A percentile compares a stretch with the other conserved stretches of the same genome.
phyloP scores from a whole-genome alignment of 2,329 filamentous ascomycete species.

The Kalaharituber pfeilii region DNA sequence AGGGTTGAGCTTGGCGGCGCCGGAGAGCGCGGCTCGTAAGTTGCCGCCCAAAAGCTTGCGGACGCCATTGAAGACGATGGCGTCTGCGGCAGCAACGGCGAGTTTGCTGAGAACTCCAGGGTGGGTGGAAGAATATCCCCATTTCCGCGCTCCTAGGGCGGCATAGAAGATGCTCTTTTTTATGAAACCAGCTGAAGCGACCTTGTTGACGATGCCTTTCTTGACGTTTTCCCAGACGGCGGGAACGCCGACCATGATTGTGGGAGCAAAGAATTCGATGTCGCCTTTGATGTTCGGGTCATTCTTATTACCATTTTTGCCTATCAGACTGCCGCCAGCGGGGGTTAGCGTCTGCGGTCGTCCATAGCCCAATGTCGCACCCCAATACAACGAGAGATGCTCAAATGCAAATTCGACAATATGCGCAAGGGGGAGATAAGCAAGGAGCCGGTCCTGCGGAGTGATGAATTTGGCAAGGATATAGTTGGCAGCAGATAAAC shows the following conservation, averaged over 20 bases:
- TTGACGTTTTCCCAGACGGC: slow-evolving; percentile 84
- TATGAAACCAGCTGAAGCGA: slow-evolving; percentile 60
- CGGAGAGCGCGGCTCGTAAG: slow-evolving; percentile 63
- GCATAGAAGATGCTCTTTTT: slow-evolving; percentile 68
- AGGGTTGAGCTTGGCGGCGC: slow-evolving; percentile 80
- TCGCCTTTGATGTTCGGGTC: slow-evolving; percentile 41
- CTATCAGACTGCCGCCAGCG: slow-evolving; percentile 29
- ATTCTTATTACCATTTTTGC: neutral
- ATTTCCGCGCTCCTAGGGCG: slow-evolving; percentile 75
- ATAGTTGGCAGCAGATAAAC: slow-evolving; percentile 32
- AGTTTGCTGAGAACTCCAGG: neutral
- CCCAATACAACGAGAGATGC: slow-evolving; percentile 53
- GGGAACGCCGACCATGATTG: slow-evolving; percentile 67
- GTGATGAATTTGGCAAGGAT: neutral
- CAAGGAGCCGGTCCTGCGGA: slow-evolving; percentile 40
- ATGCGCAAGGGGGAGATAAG: slow-evolving; percentile 84
- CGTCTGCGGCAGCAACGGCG: neutral
- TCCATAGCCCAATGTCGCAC: slow-evolving; percentile 73
- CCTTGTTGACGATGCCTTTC: slow-evolving; percentile 60
- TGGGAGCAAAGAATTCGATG: slow-evolving; percentile 70
- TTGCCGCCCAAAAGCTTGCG: slow-evolving; percentile 38
- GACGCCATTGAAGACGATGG: slow-evolving; percentile 50
- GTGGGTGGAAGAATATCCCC: neutral
- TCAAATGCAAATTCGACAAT: slow-evolving; percentile 82
- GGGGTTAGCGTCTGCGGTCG: slow-evolving; percentile 74